These are phyloP conservation scores for Pestalotiopsis sp. DNA, from an alignment of 2,329 filamentous ascomycete genomes.

Conservation along the genomic window DNA sequence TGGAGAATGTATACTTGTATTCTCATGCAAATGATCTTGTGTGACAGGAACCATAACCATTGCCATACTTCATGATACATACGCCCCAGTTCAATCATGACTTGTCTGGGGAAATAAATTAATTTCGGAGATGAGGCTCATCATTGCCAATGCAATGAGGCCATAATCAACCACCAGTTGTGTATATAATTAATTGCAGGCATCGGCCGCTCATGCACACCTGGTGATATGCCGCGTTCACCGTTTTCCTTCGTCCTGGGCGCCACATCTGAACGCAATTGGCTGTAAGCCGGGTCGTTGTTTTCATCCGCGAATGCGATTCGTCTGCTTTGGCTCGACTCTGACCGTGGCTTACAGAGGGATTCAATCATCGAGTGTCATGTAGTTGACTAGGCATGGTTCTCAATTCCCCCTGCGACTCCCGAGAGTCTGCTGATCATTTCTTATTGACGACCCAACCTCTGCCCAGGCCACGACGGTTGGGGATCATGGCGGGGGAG, in stretches of 20 bases:
- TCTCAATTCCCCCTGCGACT: neutral
- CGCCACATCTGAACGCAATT: neutral
- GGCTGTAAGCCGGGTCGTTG: neutral
- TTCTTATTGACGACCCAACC: neutral
- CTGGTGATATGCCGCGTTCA: neutral
- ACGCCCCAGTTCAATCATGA: neutral
- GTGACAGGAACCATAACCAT: no score
- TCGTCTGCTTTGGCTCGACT: neutral
- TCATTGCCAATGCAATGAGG: neutral
- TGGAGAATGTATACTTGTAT: no score
- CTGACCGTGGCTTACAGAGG: neutral
- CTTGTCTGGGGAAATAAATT: neutral
- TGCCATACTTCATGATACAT: no score
- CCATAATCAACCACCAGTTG: neutral
- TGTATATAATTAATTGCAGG: neutral
- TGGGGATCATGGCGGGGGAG: conserved; percentile 6
- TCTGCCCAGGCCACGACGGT: neutral
- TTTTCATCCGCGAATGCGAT: neutral
- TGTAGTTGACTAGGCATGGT: neutral
- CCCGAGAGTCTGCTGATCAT: neutral
- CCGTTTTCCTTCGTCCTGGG: neutral
- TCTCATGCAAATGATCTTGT: no score
- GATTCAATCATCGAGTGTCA: neutral
- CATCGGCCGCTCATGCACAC: neutral
- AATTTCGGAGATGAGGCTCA: neutral